Evolutionary conservation across 345 rosid genomes (phyloP), one percentile per base, ranked within the genome.

Genomic region (Eucalyptus pauciflora): DNA sequence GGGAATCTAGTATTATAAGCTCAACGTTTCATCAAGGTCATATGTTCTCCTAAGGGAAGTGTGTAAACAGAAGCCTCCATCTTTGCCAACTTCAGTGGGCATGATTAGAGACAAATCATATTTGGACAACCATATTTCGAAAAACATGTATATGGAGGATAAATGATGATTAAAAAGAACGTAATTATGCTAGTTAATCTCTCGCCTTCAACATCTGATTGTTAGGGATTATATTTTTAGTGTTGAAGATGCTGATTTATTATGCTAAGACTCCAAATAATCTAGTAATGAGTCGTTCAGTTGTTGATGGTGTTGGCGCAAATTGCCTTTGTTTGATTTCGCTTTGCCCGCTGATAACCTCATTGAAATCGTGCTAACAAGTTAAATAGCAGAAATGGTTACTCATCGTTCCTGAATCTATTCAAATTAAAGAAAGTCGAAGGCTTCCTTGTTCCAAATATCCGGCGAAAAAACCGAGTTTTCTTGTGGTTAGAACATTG

Each of bases 371-470:
- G 29, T 56, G 62, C 0, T 56, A 10, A 4, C 24, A 56, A 56
- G 62, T 56, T 56, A 56, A 56, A 56, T 9, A 22, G 62, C 24
- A 69, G 80, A 69, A 31, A 3, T 17, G 0, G 29, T 69, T 69
- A 8, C 0, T 69, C 2, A 8, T 3, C 45, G 0, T 31, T 69
- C 2, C 43, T 15, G 22, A 67, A 67, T 31, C 45, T 17, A 33
- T 69, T 69, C 45, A 69, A 69, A 69, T 31, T 69, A 69, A 69
- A 33, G 80, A 41, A 69, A 69, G 80, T 69, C 11, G 2, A 33
- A 33, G 37, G 80, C 80, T 69, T 69, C 13, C 9, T 33, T 33
- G 2, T 69, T 69, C 45, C 80, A 76, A 18, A 6, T 76, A 76
- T 76, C 46, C 5, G 7, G 8, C 48, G 1, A 33, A 37, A 37